These are phyloP conservation scores for Daedaleopsis sinensis DNA, from an alignment of 768 basidiomycete genomes.

Conservation along the genomic window DNA sequence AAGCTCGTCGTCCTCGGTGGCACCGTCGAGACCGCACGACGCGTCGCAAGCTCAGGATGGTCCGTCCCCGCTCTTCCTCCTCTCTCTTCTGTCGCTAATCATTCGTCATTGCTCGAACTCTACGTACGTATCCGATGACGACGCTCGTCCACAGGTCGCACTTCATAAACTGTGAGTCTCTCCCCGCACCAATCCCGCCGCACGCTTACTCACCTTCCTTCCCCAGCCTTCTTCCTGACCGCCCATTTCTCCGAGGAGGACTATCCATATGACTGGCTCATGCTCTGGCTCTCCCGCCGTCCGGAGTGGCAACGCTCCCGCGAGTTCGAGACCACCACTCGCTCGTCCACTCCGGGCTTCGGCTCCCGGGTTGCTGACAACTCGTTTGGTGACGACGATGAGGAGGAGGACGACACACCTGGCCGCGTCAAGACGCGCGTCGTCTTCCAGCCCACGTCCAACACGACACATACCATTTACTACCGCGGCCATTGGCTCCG, in stretches of 20 bases:
- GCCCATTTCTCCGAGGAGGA: slow-evolving; percentile 91
- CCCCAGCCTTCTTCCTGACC: slow-evolving; percentile 65
- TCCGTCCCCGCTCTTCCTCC: slow-evolving; percentile 36
- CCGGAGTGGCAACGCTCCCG: slow-evolving; percentile 89
- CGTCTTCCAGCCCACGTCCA: slow-evolving; percentile 86
- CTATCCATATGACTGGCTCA: slow-evolving; percentile 89
- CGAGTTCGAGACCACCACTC: slow-evolving; percentile 87
- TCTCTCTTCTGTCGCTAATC: slow-evolving; percentile 3
- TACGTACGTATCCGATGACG: slow-evolving; percentile 6
- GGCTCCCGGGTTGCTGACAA: slow-evolving; percentile 52
- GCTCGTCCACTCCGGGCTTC: slow-evolving; percentile 64
- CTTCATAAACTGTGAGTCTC: slow-evolving; percentile 80
- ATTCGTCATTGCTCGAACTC: slow-evolving; percentile 16
- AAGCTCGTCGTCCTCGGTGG: slow-evolving; percentile 89
- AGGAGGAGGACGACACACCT: slow-evolving; percentile 51
- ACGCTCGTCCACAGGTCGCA: slow-evolving; percentile 57
- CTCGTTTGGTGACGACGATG: slow-evolving; percentile 60
- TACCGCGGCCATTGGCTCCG: slow-evolving; percentile 86
- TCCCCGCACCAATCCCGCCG: slow-evolving; percentile 4
- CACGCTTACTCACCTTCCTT: slow-evolving; percentile 13
- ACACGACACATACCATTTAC: slow-evolving; percentile 88
- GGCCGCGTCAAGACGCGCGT: slow-evolving; percentile 79
- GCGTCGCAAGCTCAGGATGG: slow-evolving; percentile 85
- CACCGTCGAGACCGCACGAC: slow-evolving; percentile 83
- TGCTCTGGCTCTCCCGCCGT: slow-evolving; percentile 86